Conservation (phyloP, 768 basidiomycete species). For the Candolleomyces aberdarensis region DNA sequence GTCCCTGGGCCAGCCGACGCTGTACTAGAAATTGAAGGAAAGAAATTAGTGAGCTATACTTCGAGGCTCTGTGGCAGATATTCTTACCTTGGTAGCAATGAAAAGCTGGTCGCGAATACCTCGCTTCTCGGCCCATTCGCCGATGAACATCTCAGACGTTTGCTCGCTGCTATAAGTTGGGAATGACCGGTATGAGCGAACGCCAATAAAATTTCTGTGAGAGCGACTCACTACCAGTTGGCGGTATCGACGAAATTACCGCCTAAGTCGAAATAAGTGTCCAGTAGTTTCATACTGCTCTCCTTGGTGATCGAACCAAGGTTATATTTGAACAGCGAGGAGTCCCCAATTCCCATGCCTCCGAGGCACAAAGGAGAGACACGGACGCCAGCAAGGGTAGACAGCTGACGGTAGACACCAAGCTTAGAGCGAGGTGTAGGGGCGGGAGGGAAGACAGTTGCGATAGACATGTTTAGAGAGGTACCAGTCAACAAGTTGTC, state of each 20-base stretch:
- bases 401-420: too few relatives aligned
- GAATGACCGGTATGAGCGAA: too few relatives aligned
- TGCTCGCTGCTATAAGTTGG: conserved; percentile 39
- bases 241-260: conserved; percentile 48
- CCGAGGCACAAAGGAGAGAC: too few relatives aligned
- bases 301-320: conserved; percentile 21
- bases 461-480: too few relatives aligned
- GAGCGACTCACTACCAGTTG: conserved; percentile 32
- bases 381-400: too few relatives aligned
- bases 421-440: too few relatives aligned
- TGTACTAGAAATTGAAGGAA: conserved; percentile 16
- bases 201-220: too few relatives aligned
- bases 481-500: too few relatives aligned
- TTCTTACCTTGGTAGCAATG: conserved; percentile 33
- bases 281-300: conserved; percentile 37
- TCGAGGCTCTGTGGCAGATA: background rate
- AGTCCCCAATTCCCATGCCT: too few relatives aligned
- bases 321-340: too few relatives aligned
- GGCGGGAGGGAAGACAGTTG: too few relatives aligned
- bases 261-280: conserved; percentile 35
- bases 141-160: conserved; percentile 45
- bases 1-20: conserved; percentile 18
- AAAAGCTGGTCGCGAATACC: conserved; percentile 44
- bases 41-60: too few relatives aligned
- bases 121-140: conserved; percentile 45